Base-by-base conservation (phyloP, 2,329 filamentous ascomycete genomes). In the Aspergillus sp. region DNA sequence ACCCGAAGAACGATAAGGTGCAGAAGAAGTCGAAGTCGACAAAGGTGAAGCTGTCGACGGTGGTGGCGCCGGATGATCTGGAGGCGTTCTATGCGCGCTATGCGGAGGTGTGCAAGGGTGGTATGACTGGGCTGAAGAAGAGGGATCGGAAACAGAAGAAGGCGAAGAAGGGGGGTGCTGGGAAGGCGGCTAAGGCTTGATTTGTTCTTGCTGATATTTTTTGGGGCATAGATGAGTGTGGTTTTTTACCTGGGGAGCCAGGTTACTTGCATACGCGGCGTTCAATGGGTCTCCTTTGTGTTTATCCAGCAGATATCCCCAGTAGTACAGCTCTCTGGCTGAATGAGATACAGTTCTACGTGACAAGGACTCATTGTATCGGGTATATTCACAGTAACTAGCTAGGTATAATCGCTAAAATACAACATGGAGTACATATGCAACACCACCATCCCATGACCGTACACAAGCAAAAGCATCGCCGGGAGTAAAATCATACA, bases 81-180 rank as follows among this genome's bases (percentile, higher is more conserved):
- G 91, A 95, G 49, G 76, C 71, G 0, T 99, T 99, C 67, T 99
- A 91, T 70, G 76, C 78, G 26, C 81, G 83, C 47, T 99, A 97
- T 75, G 92, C 91, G 19, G 94, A 97, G 61, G 81, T 91, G 3
- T 96, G 92, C 75, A 96, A 95, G 77, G 77, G 81, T 0, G 90
- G 91, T 5, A 96, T 97, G 91, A 80, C 82, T 45, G 86, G 87
- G 7, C 69, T 99, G 74, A 97, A 96, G 83, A 96, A 95, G 68
- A 82, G 94, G 61, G 93, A 97, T 74, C 83, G 91, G 66, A 89
- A 88, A 75, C 83, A 82, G 77, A 89, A 88, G 69, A 85, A 88
- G 62, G 88, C 88, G 70, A 90, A 88, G 58, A 89, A 60, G 32
- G 68, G 70, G 59, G 63, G 64, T 10, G 61, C 58, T 52, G 66